Conservation (phyloP, 1,139 yeast genomes). For the Meyerozyma sp. region DNA sequence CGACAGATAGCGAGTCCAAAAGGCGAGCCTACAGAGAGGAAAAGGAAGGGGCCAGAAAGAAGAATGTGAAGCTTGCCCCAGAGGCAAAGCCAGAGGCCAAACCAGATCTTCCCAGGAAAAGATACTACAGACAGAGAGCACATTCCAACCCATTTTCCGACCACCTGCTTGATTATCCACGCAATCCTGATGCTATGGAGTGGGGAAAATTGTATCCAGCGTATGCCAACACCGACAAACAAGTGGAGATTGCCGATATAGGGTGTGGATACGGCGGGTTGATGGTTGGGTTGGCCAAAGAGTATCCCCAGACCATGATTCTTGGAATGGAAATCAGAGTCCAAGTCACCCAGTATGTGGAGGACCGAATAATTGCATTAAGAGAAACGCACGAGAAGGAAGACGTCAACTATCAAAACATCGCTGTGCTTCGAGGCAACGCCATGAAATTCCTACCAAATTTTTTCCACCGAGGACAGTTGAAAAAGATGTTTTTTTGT, state of each 20-base stretch:
- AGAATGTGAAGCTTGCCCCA: slow-evolving; percentile 7
- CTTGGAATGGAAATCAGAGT: slow-evolving; percentile 97
- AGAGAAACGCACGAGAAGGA: slow-evolving; percentile 48
- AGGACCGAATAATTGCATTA: slow-evolving; percentile 87
- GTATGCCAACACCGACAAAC: slow-evolving; percentile 35
- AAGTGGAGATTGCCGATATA: slow-evolving; percentile 88
- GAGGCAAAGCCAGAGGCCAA: slow-evolving; percentile 8
- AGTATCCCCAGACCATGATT: slow-evolving; percentile 65
- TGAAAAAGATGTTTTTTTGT: slow-evolving; percentile 91
- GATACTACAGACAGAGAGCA: slow-evolving; percentile 93
- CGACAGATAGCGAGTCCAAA: slow-evolving; percentile 28
- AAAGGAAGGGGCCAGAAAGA: slow-evolving; percentile 31
- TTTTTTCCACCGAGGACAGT: slow-evolving; percentile 75
- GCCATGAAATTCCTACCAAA: slow-evolving; percentile 97
- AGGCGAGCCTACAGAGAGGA: slow-evolving; percentile 36
- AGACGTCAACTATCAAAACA: slow-evolving; percentile 57
- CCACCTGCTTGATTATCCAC: slow-evolving; percentile 86
- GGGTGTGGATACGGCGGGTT: slow-evolving; percentile 99
- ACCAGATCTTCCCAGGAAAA: slow-evolving; percentile 68
- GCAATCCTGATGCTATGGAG: slow-evolving; percentile 75
- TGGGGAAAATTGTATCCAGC: slow-evolving; percentile 78
- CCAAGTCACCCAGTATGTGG: slow-evolving; percentile 95
- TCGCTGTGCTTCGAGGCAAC: slow-evolving; percentile 87
- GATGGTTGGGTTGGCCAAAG: slow-evolving; percentile 72
- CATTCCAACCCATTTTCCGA: slow-evolving; percentile 98